These are phyloP conservation scores for Phialophora macrospora DNA, from an alignment of 2,329 filamentous ascomycete species.

Conservation along the genomic window DNA sequence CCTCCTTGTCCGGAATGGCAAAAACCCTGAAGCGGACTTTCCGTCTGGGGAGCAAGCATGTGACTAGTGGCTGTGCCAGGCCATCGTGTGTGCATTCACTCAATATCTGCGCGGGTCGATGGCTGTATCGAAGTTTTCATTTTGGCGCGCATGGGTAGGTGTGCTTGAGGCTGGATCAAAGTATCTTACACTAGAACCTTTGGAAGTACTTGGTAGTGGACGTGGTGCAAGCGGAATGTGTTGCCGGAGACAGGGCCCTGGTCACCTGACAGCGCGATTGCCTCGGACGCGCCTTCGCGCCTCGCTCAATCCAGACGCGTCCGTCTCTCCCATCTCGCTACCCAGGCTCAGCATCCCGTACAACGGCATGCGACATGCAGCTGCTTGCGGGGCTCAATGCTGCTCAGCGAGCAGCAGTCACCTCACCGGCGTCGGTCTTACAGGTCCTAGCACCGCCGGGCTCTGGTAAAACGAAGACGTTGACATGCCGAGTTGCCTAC, in stretches of 20 bases:
- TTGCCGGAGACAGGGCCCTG: neutral
- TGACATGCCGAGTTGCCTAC: slow-evolving; percentile 90
- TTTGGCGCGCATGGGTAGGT: too few relatives aligned
- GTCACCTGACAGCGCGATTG: slow-evolving; percentile 23
- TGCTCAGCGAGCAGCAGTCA: slow-evolving; percentile 68
- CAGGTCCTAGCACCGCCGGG: slow-evolving; percentile 69
- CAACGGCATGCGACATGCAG: slow-evolving; percentile 46
- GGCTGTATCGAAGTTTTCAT: too few relatives aligned
- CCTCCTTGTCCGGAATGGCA: neutral
- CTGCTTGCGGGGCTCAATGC: slow-evolving; percentile 67
- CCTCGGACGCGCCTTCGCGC: neutral
- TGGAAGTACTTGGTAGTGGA: neutral
- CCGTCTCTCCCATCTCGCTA: slow-evolving; percentile 2
- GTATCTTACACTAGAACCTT: neutral
- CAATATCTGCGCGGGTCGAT: too few relatives aligned
- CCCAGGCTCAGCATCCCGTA: neutral
- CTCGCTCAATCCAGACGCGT: slow-evolving; percentile 12
- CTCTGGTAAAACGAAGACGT: slow-evolving; percentile 90
- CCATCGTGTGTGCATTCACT: too few relatives aligned
- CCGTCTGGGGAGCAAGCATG: neutral
- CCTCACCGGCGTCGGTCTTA: slow-evolving; percentile 63
- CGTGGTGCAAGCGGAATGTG: neutral
- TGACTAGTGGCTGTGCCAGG: too few relatives aligned
- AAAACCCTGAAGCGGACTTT: neutral
- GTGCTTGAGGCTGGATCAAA: too few relatives aligned